Percentiles rank a stretch among this genome's conserved stretches.
These are phyloP conservation scores for Avena insularis DNA, from an alignment of 176 grass and related monocot genomes.

Conservation along the genomic window DNA sequence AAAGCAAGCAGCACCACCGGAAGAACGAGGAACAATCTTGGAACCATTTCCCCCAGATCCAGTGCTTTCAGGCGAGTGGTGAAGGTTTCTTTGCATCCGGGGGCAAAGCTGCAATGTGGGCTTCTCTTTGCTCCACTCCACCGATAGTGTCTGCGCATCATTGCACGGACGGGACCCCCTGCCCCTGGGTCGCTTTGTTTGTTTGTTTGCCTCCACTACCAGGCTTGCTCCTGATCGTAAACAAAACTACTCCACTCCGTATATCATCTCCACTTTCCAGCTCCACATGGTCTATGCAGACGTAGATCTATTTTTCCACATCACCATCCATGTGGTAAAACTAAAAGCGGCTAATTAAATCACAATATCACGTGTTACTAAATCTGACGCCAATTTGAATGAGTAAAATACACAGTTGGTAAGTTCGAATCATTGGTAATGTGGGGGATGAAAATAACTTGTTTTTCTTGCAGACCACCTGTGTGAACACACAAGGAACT, in stretches of 20 bases:
- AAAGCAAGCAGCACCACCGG: conserved; percentile 49
- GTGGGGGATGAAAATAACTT: too few species aligned
- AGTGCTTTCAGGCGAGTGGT: conserved; percentile 10
- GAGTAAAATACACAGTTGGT: too few species aligned
- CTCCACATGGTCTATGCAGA: not conserved
- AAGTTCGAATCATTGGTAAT: too few species aligned
- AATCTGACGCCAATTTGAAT: too few species aligned
- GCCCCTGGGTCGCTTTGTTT: not conserved
- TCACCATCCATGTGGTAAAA: not conserved
- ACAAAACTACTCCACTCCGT: not conserved
- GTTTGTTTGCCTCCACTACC: conserved; percentile 9
- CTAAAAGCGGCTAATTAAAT: too few species aligned
- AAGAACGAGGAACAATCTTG: conserved; percentile 44
- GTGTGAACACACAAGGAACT: too few species aligned
- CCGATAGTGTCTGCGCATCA: conserved; percentile 30
- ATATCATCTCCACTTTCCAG: not conserved
- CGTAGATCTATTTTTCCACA: not conserved
- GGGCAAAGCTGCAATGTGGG: conserved; percentile 32
- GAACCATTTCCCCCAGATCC: conserved; percentile 53
- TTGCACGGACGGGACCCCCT: conserved; percentile 23
- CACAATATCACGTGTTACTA: too few species aligned
- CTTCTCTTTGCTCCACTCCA: conserved; percentile 36
- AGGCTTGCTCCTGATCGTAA: not conserved
- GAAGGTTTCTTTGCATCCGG: conserved; percentile 37
- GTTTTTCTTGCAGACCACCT: too few species aligned